phyloP scores from a whole-genome alignment of 179 eudicot genomes.

The Sideroxylon spinosum region DNA sequence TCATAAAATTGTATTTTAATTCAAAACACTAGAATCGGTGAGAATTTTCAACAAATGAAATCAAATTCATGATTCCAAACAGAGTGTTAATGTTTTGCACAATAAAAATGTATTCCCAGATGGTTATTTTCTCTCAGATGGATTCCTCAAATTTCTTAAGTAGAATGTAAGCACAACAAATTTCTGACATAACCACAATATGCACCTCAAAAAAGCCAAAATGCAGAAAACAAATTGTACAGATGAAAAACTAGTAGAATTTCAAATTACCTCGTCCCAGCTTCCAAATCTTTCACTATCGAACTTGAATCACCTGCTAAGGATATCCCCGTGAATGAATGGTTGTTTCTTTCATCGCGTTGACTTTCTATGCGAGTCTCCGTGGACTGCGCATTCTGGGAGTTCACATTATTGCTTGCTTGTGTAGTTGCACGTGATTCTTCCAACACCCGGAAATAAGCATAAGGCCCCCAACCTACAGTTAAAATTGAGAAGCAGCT shows the following conservation, averaged over 20 bases:
- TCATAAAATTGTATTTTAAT: too few relatives aligned
- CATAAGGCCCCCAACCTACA: slow-evolving; percentile 60
- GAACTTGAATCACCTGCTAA: slow-evolving; percentile 9
- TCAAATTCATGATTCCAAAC: too few relatives aligned
- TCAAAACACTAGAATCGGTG: too few relatives aligned
- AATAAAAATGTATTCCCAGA: neutral
- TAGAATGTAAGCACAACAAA: neutral
- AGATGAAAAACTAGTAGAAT: neutral
- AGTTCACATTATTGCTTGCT: neutral
- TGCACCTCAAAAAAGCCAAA: neutral
- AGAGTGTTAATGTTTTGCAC: too few relatives aligned
- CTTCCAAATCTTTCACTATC: slow-evolving; percentile 31
- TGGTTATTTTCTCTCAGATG: neutral
- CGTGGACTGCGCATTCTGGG: slow-evolving; percentile 11
- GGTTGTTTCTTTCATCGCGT: slow-evolving; percentile 22
- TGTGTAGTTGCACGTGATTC: slow-evolving; percentile 24
- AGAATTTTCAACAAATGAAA: too few relatives aligned
- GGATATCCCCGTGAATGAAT: slow-evolving; percentile 16
- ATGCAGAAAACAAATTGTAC: neutral
- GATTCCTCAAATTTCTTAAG: neutral
- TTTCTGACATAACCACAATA: neutral
- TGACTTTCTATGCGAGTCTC: slow-evolving; percentile 24
- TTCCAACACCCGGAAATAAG: slow-evolving; percentile 41
- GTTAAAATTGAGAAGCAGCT: neutral
- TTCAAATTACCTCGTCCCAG: slow-evolving; percentile 27